Base-by-base conservation (phyloP, 208 protist species). In the Leishmania amazonensis region DNA sequence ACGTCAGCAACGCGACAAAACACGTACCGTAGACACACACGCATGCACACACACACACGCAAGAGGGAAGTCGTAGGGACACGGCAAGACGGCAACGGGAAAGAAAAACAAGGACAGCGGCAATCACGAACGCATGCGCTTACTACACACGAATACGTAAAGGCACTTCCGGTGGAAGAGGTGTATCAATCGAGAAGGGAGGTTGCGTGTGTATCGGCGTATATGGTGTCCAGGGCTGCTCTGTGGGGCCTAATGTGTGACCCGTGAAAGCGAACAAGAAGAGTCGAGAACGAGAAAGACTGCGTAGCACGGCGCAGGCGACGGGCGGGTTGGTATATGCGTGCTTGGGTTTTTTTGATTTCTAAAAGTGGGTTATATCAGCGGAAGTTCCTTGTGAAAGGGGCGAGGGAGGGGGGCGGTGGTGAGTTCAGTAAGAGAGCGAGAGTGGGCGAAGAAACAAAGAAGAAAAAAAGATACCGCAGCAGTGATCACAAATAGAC, bases 401-500 rank as follows among this genome's bases (percentile, higher is more conserved):
- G n/a, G n/a, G 17, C 1, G 62, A 38, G 35, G 13, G 2, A 70
- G 8, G 64, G 31, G 15, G 31, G 15, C n/a, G 28, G n/a, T 35
- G 19, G 40, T 13, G 35, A 21, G 35, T 31, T 49, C 40, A 45
- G 68, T 51, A 51, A 49, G 40, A 73, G 21, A 73, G 40, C 68
- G 40, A 73, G 15, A 28, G 42, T 11, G 68, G 7, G 42, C 51
- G 31, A 75, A 24, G 28, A 15, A 40, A 5, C 1, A 57, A 24
- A 21, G 15, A 40, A 73, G 7, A 28, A 11, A 53, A 17, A 57
- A 45, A 7, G 28, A 49, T 40, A 38, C 42, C 40, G 71, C 71
- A 58, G 71, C 71, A 75, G 47, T 57, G 13, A 75, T 75, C 71
- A 75, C 68, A 28, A n/a, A 74, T 54, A 51, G 49, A 58, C 71